These are phyloP conservation scores for Sphagnum fallax DNA, from an alignment of 228 moss, liverwort and hornwort genomes.

Conservation along the genomic window DNA sequence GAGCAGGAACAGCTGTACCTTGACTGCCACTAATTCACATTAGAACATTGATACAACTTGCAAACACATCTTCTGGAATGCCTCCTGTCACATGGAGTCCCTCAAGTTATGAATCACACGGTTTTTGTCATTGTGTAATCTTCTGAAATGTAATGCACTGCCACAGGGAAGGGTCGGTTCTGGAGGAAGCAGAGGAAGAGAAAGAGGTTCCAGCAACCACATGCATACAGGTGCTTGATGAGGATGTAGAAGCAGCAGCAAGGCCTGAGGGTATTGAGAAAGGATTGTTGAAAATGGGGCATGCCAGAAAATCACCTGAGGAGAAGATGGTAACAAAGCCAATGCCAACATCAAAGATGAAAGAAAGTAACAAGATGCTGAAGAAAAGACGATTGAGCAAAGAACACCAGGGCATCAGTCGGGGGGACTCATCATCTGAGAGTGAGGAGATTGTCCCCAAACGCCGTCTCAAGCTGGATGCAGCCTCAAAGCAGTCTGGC, in stretches of 20 bases:
- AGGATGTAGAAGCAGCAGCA: slow-evolving; percentile 23
- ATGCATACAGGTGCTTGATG: too few relatives aligned
- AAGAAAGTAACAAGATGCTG: neutral
- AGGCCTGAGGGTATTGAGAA: neutral
- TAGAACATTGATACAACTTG: too few relatives aligned
- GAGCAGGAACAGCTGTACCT: too few relatives aligned
- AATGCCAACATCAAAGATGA: slow-evolving; percentile 6
- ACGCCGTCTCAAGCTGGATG: slow-evolving; percentile 37
- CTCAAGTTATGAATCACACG: too few relatives aligned
- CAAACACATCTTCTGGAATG: too few relatives aligned
- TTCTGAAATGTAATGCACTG: neutral
- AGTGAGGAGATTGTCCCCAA: slow-evolving; percentile 22
- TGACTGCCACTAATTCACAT: too few relatives aligned
- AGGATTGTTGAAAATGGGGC: too few relatives aligned
- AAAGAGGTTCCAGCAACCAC: too few relatives aligned
- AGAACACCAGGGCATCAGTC: neutral
- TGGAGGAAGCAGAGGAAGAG: too few relatives aligned
- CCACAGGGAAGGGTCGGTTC: too few relatives aligned
- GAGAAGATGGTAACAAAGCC: slow-evolving; percentile 2
- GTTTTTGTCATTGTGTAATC: too few relatives aligned
- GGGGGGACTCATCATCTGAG: slow-evolving; percentile 8
- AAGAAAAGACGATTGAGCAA: slow-evolving; percentile 2
- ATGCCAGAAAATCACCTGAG: neutral
- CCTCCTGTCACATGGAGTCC: too few relatives aligned
- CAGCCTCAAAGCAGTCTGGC: slow-evolving; percentile 7